Evolutionary conservation across 1,284 basidiomycete species (phyloP).

Genomic region (Ustilago trichophora): DNA sequence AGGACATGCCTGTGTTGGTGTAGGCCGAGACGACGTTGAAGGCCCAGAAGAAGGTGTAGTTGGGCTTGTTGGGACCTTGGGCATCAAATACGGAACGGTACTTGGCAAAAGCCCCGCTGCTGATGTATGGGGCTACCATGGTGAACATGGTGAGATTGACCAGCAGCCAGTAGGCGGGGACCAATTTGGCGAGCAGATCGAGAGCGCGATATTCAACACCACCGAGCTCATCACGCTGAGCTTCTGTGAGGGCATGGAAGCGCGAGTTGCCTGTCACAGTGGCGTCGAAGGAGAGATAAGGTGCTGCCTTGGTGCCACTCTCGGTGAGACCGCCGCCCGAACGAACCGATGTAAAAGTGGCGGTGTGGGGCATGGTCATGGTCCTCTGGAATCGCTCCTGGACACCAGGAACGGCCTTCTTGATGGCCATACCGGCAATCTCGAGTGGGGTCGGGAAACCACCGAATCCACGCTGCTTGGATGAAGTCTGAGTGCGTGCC

Average conservation of each 20-base stretch:
- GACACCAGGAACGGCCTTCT: slow-evolving; percentile 41
- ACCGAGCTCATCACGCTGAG: slow-evolving; percentile 88
- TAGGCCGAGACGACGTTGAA: slow-evolving; percentile 89
- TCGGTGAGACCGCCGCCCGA: slow-evolving; percentile 62
- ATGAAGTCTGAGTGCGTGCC: slow-evolving; percentile 67
- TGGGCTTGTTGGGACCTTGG: slow-evolving; percentile 66
- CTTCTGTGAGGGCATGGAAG: slow-evolving; percentile 81
- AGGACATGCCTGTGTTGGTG: slow-evolving; percentile 86
- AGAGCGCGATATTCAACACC: slow-evolving; percentile 94
- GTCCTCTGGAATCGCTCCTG: slow-evolving; percentile 51
- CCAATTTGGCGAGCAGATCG: slow-evolving; percentile 73
- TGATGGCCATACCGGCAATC: slow-evolving; percentile 71
- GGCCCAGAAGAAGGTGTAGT: slow-evolving; percentile 75
- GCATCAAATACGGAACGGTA: slow-evolving; percentile 51
- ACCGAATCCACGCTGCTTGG: slow-evolving; percentile 73
- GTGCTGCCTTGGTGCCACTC: slow-evolving; percentile 68
- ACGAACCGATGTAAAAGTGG: slow-evolving; percentile 71
- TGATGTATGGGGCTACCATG: slow-evolving; percentile 61
- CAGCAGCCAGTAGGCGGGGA: slow-evolving; percentile 51
- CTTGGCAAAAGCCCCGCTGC: slow-evolving; percentile 42
- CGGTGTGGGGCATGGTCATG: slow-evolving; percentile 76
- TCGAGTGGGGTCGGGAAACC: slow-evolving; percentile 86
- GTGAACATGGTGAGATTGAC: slow-evolving; percentile 44
- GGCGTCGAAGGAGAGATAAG: slow-evolving; percentile 83
- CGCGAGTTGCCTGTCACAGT: slow-evolving; percentile 75